Evolutionary conservation across 1,284 basidiomycete genomes (phyloP).

Genomic region (Austropuccinia psidii): DNA sequence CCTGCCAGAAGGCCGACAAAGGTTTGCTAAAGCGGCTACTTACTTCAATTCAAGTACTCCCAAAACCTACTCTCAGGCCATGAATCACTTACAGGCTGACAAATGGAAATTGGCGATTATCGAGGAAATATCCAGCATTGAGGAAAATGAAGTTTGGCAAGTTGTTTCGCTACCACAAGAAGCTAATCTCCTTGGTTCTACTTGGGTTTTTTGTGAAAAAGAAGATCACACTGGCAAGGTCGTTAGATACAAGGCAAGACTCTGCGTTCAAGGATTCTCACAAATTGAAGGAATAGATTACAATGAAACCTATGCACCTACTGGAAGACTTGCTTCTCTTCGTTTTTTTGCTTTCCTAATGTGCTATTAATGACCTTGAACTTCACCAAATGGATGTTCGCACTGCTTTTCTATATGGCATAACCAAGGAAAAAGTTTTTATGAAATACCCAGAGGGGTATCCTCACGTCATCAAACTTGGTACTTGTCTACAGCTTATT

Average conservation of each 20-base stretch:
- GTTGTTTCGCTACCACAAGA: not conserved
- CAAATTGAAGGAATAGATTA: constrained; percentile 12
- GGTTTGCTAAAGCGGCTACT: too few relatives aligned
- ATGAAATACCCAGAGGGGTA: not conserved
- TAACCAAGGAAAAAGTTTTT: not conserved
- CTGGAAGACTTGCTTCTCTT: not conserved
- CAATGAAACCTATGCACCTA: constrained; percentile 7
- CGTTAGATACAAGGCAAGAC: not conserved
- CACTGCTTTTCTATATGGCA: constrained; percentile 1
- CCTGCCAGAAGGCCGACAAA: too few relatives aligned
- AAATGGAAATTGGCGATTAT: not conserved
- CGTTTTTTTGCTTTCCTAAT: not conserved
- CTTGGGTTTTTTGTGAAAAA: constrained; percentile 12
- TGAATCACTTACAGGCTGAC: not conserved
- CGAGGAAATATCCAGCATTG: not conserved
- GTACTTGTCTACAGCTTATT: not conserved
- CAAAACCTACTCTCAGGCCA: not conserved
- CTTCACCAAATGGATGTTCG: constrained; percentile 17
- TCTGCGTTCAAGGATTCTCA: not conserved
- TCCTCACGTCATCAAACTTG: not conserved
- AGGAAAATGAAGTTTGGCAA: not conserved
- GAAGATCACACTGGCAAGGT: not conserved
- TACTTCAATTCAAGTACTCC: too few relatives aligned
- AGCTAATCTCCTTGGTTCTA: not conserved
- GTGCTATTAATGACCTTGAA: not conserved